Conservation (phyloP, 2,329 filamentous ascomycete species). For the Catunica adiposa region DNA sequence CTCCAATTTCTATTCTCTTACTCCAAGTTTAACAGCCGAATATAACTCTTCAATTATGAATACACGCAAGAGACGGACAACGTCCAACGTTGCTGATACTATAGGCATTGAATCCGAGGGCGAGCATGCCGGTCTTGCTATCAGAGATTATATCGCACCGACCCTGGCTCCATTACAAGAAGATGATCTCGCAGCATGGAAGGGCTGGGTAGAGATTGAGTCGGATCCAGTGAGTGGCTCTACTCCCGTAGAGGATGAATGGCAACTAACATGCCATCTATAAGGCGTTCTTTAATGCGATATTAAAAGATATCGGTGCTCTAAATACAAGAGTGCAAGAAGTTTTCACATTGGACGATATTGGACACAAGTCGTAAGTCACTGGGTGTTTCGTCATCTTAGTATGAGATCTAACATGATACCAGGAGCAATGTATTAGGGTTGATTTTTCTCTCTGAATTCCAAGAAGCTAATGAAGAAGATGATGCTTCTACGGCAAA, state of each 20-base stretch:
- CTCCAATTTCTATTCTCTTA: no score
- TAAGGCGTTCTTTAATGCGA: conserved; percentile 70
- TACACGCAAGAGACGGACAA: neutral
- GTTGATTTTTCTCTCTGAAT: conserved; percentile 78
- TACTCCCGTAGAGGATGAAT: neutral
- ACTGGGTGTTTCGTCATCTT: conserved; percentile 24
- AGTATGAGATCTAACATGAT: neutral
- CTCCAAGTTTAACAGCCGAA: no score
- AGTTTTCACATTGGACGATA: conserved; percentile 54
- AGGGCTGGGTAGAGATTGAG: conserved; percentile 70
- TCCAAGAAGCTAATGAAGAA: conserved; percentile 35
- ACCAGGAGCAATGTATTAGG: conserved; percentile 58
- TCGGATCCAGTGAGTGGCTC: conserved; percentile 57
- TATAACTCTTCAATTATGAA: no score
- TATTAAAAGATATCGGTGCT: conserved; percentile 65
- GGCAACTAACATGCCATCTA: neutral
- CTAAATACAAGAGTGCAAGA: conserved; percentile 59
- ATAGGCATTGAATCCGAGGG: neutral
- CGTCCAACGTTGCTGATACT: neutral
- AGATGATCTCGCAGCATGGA: conserved; percentile 44
- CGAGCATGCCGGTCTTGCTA: neutral
- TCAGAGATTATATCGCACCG: conserved; percentile 28
- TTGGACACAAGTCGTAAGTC: conserved; percentile 43
- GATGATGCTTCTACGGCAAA: conserved; percentile 31
- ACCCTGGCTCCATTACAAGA: conserved; percentile 31